Evolutionary conservation across 2,329 filamentous ascomycete species (phyloP), one percentile per base, ranked within the genome.

Genomic region (Claviceps pusilla): DNA sequence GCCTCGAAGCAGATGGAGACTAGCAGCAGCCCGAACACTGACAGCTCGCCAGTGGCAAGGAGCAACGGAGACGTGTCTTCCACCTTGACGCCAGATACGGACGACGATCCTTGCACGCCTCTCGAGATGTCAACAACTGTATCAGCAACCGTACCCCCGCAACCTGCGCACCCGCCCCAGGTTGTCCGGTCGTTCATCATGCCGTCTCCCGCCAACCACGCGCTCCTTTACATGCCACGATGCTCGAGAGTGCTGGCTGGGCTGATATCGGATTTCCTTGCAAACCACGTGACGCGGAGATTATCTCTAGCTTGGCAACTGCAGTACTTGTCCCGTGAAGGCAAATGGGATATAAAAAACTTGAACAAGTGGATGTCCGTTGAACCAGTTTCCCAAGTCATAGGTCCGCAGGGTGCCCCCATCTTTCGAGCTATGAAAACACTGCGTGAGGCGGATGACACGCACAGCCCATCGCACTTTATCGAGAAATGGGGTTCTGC

Each of bases 331-430:
- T 88, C 86, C 2, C 88, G 86, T 1, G 87, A 89, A 60, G 90
- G 90, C 3, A 97, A 97, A 71, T 97, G 91, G 91, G 91, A 96
- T 64, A 89, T 97, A 60, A 97, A 97, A 71, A 97, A 97, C 63
- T 76, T 96, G 11, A 82, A 79, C 56, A 97, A 97, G 65, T 97
- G 91, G 91, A 79, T 87, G 66, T 82, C 81, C 19, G 86, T 94
- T 0, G 69, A 73, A 1, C 86, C 89, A 0, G 87, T 95, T 1
- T 94, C 87, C 0, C 76, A 78, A 1, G 82, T 84, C 3, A 93
- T 97, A 56, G 87, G 79, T 3, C 68, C 63, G 6, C 35, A 51
- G 7, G 64, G 57, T 42, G 58, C 59, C 0, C 80, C 81, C 14
- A 74, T 89, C 4, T 96, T 96, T 65, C 82, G 87, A 31, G 90